phyloP scores from a whole-genome alignment of 1,284 basidiomycete genomes.

The Ceratobasidium sp. region DNA sequence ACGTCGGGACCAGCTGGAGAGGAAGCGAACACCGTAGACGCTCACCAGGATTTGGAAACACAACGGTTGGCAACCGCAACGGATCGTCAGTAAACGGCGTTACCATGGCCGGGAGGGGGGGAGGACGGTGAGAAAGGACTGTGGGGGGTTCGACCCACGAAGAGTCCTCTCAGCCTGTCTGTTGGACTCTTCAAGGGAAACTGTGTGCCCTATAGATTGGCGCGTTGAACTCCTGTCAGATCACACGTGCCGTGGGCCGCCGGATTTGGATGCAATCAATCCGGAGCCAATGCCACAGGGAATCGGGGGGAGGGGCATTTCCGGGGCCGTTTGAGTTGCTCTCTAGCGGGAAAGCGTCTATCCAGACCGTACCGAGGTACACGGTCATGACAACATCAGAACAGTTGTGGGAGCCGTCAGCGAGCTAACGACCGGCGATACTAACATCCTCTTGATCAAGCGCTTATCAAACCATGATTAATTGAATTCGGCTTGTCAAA shows the following conservation, averaged over 20 bases:
- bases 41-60: constrained; percentile 40
- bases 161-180: background rate
- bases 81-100: constrained; percentile 36
- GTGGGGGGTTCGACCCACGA: constrained; percentile 20
- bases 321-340: constrained; percentile 21
- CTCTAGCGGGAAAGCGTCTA: no score
- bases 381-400: background rate
- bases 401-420: background rate
- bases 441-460: constrained; percentile 8
- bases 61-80: constrained; percentile 22
- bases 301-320: no score
- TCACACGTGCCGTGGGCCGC: constrained; percentile 26
- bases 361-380: background rate
- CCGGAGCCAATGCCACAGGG: background rate
- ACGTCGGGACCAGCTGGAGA: background rate
- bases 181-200: constrained; percentile 28
- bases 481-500: background rate
- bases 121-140: constrained; percentile 32
- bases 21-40: background rate
- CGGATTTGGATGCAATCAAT: constrained; percentile 32
- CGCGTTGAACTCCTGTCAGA: constrained; percentile 26
- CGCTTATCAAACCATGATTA: constrained; percentile 19
- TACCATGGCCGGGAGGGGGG: background rate
- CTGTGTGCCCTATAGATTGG: background rate
- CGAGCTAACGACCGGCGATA: background rate